These are phyloP conservation scores for Botrytis deweyae DNA, from an alignment of 2,329 filamentous ascomycete species.

Conservation along the genomic window DNA sequence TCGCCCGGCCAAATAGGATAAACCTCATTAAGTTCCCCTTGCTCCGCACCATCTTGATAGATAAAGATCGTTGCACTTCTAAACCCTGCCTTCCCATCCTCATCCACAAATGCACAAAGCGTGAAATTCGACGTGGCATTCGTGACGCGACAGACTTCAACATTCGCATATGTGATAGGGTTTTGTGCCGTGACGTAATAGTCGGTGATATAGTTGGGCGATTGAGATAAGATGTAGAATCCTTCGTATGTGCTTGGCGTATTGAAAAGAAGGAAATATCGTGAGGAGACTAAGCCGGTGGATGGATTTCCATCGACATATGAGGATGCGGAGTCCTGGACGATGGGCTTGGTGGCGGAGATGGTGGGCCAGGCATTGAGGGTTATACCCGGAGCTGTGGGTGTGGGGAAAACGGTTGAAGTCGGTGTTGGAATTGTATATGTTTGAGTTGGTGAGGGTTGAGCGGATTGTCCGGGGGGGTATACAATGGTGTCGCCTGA, in stretches of 20 bases:
- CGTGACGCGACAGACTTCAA: background rate
- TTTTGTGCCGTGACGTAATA: background rate
- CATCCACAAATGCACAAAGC: constrained; percentile 9
- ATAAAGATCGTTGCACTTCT: background rate
- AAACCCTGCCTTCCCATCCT: background rate
- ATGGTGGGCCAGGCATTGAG: background rate
- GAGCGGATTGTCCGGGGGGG: background rate
- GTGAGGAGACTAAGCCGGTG: background rate
- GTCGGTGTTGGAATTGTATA: background rate
- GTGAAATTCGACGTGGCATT: background rate
- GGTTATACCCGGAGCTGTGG: background rate
- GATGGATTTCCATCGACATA: constrained; percentile 5
- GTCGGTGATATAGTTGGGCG: background rate
- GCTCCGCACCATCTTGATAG: background rate
- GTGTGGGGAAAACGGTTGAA: background rate
- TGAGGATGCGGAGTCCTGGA: background rate
- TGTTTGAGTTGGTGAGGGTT: background rate
- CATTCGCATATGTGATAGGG: background rate
- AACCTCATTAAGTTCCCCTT: background rate
- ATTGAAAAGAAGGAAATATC: background rate
- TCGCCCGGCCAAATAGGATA: constrained; percentile 13
- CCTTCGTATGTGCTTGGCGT: background rate
- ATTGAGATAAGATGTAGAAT: constrained; percentile 2
- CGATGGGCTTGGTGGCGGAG: background rate
- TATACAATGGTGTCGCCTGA: constrained; percentile 1